Percentiles rank a stretch among this genome's conserved stretches.
Evolutionary conservation across 1,284 basidiomycete genomes (phyloP).

Genomic region (Fomitiporia mediterranea): DNA sequence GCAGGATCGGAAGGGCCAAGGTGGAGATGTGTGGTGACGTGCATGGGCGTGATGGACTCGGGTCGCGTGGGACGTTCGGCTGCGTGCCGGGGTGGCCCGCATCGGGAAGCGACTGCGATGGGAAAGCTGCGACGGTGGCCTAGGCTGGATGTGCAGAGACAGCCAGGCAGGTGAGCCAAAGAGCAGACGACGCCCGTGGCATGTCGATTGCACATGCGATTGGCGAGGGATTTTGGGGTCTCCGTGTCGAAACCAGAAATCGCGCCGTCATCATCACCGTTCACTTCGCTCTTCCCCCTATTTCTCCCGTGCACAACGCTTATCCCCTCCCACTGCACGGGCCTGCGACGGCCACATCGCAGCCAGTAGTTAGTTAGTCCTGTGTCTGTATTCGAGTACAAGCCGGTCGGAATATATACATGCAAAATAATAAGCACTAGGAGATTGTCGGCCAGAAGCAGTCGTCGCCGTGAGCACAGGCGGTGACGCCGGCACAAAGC

Average conservation of each 20-base stretch:
- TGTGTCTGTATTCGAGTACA: neutral
- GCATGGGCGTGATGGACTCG: neutral
- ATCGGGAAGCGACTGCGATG: constrained; percentile 1
- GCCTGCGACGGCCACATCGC: neutral
- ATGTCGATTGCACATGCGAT: neutral
- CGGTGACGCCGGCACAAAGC: constrained; percentile 3
- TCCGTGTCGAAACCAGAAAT: neutral
- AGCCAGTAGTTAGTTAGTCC: neutral
- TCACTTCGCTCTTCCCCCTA: constrained; percentile 3
- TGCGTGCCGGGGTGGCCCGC: neutral
- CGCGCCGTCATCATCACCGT: neutral
- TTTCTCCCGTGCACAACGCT: neutral
- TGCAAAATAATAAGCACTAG: neutral
- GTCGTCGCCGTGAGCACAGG: constrained; percentile 8
- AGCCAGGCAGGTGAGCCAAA: neutral
- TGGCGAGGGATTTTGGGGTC: neutral
- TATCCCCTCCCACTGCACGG: neutral
- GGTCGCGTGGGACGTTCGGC: constrained; percentile 2
- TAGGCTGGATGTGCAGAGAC: neutral
- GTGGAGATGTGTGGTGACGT: neutral
- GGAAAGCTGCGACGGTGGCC: neutral
- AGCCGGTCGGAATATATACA: neutral
- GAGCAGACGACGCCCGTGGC: neutral
- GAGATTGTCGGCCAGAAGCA: neutral
- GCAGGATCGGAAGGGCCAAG: neutral